Conservation (phyloP, 257 asterid genomes). For the Solanum lycopersicoides region DNA sequence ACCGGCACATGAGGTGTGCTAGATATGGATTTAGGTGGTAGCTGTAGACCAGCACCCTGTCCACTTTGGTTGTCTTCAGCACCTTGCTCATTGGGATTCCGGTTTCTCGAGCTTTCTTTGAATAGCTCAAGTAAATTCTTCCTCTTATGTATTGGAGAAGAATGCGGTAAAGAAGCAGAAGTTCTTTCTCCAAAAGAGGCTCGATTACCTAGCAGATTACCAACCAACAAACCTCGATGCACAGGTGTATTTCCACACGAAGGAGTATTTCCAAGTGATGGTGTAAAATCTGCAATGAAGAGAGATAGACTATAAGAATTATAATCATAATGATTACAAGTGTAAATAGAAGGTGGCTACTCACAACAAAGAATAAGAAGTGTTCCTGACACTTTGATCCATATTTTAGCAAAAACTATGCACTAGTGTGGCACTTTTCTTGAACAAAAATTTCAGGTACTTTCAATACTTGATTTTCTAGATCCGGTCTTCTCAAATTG, state of each 20-base stretch:
- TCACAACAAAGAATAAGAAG: background rate
- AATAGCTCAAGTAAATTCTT: constrained; percentile 52
- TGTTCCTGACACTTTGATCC: background rate
- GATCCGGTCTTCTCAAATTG: background rate
- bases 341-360: background rate
- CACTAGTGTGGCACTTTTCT: background rate
- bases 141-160: constrained; percentile 40
- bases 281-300: constrained; percentile 47
- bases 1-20: constrained; percentile 21
- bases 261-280: constrained; percentile 67
- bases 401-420: background rate
- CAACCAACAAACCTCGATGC: constrained; percentile 29
- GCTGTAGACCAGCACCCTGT: background rate
- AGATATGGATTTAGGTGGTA: constrained; percentile 11
- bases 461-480: background rate
- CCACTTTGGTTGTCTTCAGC: constrained; percentile 1
- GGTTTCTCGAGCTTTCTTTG: constrained; percentile 30
- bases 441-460: background rate
- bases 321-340: background rate
- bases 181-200: constrained; percentile 1
- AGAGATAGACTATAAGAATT: background rate
- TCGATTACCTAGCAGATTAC: constrained; percentile 10
- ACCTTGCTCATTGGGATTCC: constrained; percentile 8
- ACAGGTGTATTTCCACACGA: constrained; percentile 67
- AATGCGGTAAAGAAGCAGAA: background rate